phyloP scores from a whole-genome alignment of 768 basidiomycete species.

The Daedalea quercina region DNA sequence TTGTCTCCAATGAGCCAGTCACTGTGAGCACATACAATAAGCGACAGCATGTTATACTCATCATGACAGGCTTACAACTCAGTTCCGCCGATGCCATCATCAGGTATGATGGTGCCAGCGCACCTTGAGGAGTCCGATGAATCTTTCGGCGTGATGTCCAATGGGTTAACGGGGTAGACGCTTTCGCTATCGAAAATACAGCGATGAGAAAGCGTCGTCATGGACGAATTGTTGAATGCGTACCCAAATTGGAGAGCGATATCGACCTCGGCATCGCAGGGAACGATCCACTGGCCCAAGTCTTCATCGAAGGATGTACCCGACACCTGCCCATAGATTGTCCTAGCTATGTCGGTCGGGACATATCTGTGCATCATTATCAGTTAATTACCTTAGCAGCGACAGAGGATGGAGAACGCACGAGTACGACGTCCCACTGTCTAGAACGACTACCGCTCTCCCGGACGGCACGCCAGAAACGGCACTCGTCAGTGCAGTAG shows the following conservation, averaged over 20 bases:
- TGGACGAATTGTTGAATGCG: slow-evolving; percentile 9
- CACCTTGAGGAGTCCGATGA: slow-evolving; percentile 43
- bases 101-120: slow-evolving; percentile 72
- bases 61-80: slow-evolving; percentile 53
- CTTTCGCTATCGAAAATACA: slow-evolving; percentile 42
- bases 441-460: slow-evolving; percentile 70
- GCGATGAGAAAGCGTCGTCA: not conserved
- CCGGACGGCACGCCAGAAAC: slow-evolving; percentile 55
- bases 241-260: slow-evolving; percentile 77
- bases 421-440: slow-evolving; percentile 81
- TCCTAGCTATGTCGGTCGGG: slow-evolving; percentile 52
- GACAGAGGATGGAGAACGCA: slow-evolving; percentile 27
- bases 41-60: too few species aligned
- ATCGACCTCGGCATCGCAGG: slow-evolving; percentile 69
- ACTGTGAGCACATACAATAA: slow-evolving; percentile 30
- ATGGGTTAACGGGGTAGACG: slow-evolving; percentile 71
- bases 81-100: slow-evolving; percentile 43
- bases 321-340: slow-evolving; percentile 61
- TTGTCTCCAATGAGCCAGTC: slow-evolving; percentile 85
- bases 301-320: slow-evolving; percentile 52
- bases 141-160: slow-evolving; percentile 58
- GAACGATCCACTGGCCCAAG: slow-evolving; percentile 62
- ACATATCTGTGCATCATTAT: slow-evolving; percentile 47
- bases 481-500: slow-evolving; percentile 44
- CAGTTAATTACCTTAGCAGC: not conserved